Evolutionary conservation across 208 protist species (phyloP), one percentile per base, ranked within the genome.

Genomic region (Phytomonas sp.): DNA sequence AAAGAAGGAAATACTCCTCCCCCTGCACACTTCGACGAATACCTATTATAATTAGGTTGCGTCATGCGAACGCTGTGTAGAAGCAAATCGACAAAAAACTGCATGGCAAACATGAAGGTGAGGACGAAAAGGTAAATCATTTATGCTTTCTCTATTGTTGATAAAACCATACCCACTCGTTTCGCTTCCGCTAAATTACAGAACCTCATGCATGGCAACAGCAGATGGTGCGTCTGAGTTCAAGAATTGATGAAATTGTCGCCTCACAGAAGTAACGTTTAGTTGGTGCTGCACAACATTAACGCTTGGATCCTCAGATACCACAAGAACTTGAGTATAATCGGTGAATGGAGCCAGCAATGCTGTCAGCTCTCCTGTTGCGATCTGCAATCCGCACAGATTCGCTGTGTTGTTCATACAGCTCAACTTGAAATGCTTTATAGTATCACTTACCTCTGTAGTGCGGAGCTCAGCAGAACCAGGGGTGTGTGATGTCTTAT

Each of bases 361-460:
- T 4, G 91, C 91, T 0, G 85, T 93, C 73, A 96, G 91, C 23
- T 72, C 76, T 60, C 78, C 76, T 2, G 85, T 94, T 11, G 81
- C 77, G 32, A 94, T 85, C 61, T 85, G 83, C 68, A 93, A 82
- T 0, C 88, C 91, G 67, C 85, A 82, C 9, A 96, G 73, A 60
- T 80, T 93, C 5, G 88, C 90, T 31, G 81, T 87, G 77, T 92
- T 94, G 81, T 94, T 94, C 85, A 94, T 91, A 76, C 91, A 96
- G 70, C 91, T 96, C 33, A 94, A 75, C 73, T 94, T 94, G 76
- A 96, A 96, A 77, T 92, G 88, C 71, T 96, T 96, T 37, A 96
- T 80, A 11, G 78, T 92, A 68, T 96, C 91, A 60, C 88, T 94
- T n/a, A 96, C 83, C 76, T 91, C 83, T 63, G 91, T 93, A 51